Percentiles rank a stretch among this genome's conserved stretches.
phyloP scores from a whole-genome alignment of 2,329 filamentous ascomycete genomes.

The Chaetomiaceae sp. region DNA sequence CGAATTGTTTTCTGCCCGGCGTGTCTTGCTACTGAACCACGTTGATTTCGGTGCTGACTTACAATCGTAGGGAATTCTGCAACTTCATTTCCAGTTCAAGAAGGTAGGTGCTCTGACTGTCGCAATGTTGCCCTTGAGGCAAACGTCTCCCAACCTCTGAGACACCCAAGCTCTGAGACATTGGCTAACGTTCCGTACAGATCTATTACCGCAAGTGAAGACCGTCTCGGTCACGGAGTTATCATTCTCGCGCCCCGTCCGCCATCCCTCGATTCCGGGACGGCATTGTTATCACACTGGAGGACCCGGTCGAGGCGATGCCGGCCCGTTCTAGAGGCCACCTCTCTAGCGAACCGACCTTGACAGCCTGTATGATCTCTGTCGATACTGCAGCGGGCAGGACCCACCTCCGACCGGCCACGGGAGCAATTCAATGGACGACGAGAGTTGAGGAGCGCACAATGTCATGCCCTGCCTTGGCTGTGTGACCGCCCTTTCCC shows the following conservation, averaged over 20 bases:
- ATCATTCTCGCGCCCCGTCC: too few species aligned
- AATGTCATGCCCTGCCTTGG: conserved; percentile 11
- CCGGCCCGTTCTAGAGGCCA: conserved; percentile 16
- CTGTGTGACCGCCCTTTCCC: conserved; percentile 14
- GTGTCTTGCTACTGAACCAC: too few species aligned
- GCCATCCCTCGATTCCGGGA: not conserved
- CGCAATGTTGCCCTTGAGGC: not conserved
- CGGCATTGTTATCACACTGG: not conserved
- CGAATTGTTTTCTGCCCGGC: not conserved
- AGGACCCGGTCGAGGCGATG: conserved; percentile 4
- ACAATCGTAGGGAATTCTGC: conserved; percentile 69
- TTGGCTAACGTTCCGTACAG: conserved; percentile 29
- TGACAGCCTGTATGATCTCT: conserved; percentile 14
- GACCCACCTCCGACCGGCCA: conserved; percentile 14
- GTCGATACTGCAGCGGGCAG: conserved; percentile 17
- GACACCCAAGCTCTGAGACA: not conserved
- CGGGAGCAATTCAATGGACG: conserved; percentile 15
- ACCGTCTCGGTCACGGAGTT: too few species aligned
- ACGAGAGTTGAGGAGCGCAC: conserved; percentile 4
- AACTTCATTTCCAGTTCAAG: conserved; percentile 98
- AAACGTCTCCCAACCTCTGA: not conserved
- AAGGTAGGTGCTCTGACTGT: too few species aligned
- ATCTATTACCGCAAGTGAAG: conserved; percentile 52
- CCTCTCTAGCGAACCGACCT: conserved; percentile 7
- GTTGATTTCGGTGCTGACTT: conserved; percentile 15